Percentiles rank a stretch among this genome's conserved stretches.
Conservation (phyloP, 192 early-diverging fungal genomes). For the Glomus cerebriforme region DNA sequence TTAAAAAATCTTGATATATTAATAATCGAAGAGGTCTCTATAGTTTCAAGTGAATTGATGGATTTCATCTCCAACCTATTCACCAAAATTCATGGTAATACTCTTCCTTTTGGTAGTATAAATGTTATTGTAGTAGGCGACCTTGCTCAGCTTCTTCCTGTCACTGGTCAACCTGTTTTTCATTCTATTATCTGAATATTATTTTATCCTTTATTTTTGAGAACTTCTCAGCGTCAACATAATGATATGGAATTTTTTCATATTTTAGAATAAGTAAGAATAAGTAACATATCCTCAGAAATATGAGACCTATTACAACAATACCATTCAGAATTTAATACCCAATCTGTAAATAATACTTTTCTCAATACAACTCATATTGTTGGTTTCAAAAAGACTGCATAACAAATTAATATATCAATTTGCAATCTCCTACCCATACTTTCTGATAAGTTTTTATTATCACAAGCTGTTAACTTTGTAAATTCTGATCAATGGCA, state of each 20-base stretch:
- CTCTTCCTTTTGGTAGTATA: background rate
- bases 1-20: background rate
- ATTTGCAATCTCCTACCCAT: no score
- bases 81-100: no score
- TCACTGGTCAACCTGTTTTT: background rate
- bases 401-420: no score
- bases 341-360: no score
- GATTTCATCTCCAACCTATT: background rate
- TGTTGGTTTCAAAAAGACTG: no score
- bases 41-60: background rate
- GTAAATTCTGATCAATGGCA: no score
- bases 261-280: background rate
- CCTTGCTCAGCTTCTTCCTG: background rate
- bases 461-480: no score
- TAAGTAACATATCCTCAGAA: background rate
- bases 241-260: background rate
- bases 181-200: background rate
- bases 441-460: no score
- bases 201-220: background rate
- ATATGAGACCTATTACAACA: background rate
- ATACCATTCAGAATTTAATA: background rate
- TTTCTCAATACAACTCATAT: no score
- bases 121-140: background rate
- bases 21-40: slow-evolving; percentile 4
- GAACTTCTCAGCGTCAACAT: no score